Base-by-base conservation (phyloP, 2,329 filamentous ascomycete genomes). In the Westerdykella ornata region DNA sequence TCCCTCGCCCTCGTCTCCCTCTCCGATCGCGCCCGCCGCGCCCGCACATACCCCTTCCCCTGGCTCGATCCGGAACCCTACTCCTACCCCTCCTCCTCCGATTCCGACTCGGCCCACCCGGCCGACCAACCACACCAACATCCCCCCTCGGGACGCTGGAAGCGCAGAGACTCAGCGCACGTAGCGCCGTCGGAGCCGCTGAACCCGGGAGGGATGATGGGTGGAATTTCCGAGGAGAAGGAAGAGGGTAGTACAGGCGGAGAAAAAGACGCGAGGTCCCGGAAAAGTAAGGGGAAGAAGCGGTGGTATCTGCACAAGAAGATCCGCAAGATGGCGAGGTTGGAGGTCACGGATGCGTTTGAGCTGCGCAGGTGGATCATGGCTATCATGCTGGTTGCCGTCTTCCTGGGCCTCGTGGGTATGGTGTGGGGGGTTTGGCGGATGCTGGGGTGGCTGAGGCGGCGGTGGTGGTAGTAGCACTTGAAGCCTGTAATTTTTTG, bases 331-430 rank as follows among this genome's bases (percentile, higher is more conserved):
- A 67, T 85, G 39, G 72, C 81, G 54, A 74, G 68, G 57, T 68
- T 81, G 69, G 78, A 85, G 59, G 71, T 80, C 13, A 71, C 70
- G 3, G 80, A 84, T 54, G 81, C 81, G 3, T 79, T 85, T 48
- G 73, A 76, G 57, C 68, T 83, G 58, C 72, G 78, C 17, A 65
- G 68, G 9, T 67, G 66, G 15, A 72, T 84, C n/a, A 63, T 82
- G 17, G 56, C 73, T 3, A 67, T 63, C 2, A 56, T 84, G 53
- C 67, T 66, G 7, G 54, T 71, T 4, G 50, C 54, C 19, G 12
- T 57, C 36, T 20, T 51, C 17, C 9, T 59, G 8, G 35, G 35
- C 12, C 38, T 44, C 11, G 35, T 47, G n/a, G 54, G 45, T 11
- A 26, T 53, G 17, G 56, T 51, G 46, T 42, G 54, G 37, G 45